phyloP scores from a whole-genome alignment of 2,329 filamentous ascomycete species.

The Hypomyces rosellus region DNA sequence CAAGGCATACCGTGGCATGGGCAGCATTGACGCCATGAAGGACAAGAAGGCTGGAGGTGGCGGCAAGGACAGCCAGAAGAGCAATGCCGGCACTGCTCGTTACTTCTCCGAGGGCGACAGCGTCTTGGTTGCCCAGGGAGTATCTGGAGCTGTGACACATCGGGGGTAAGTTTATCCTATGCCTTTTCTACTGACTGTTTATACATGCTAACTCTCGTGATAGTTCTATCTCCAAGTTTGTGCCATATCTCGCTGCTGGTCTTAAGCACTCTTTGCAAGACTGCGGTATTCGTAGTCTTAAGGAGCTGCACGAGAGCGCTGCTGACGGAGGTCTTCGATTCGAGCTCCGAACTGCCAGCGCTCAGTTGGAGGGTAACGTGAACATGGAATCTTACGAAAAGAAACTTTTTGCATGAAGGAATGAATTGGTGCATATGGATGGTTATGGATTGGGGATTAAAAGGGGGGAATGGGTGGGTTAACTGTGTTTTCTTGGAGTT shows the following conservation, averaged over 20 bases:
- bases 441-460: constrained; percentile 9
- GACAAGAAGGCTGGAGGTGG: constrained; percentile 88
- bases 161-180: constrained; percentile 45
- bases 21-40: constrained; percentile 98
- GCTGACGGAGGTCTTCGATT: constrained; percentile 74
- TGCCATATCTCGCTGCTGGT: constrained; percentile 91
- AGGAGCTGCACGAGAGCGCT: constrained; percentile 70
- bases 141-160: constrained; percentile 79
- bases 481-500: constrained; percentile 12
- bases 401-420: constrained; percentile 84
- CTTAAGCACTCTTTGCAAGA: constrained; percentile 98
- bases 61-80: constrained; percentile 65
- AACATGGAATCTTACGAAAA: constrained; percentile 99
- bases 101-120: constrained; percentile 98
- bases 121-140: constrained; percentile 92
- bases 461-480: not conserved
- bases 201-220: constrained; percentile 24
- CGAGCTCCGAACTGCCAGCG: constrained; percentile 88
- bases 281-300: constrained; percentile 76
- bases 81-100: constrained; percentile 91
- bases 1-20: constrained; percentile 99
- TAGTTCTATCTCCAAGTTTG: constrained; percentile 83
- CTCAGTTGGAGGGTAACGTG: constrained; percentile 92
- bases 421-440: constrained; percentile 17
- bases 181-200: not conserved